Base-by-base conservation (phyloP, 2,329 filamentous ascomycete genomes). In the Neocucurbitaria cava region DNA sequence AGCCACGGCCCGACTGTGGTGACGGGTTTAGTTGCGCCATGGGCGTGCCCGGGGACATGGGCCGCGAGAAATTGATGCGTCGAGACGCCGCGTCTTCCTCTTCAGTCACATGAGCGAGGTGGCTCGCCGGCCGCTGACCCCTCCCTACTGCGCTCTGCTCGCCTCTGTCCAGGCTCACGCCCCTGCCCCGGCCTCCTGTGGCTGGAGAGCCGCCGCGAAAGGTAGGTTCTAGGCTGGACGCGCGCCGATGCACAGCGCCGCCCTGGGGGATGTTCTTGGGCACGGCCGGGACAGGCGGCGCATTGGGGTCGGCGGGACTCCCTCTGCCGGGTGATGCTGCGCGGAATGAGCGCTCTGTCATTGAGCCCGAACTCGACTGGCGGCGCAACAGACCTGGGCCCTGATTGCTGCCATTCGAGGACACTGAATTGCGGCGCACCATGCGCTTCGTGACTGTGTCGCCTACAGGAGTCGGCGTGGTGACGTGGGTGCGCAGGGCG, bases 361-460 rank as follows among this genome's bases (percentile, higher is more conserved):
- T 96, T 45, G 92, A 96, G 20, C 87, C 84, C 24, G 85, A 85
- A 76, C 93, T 88, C 83, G 56, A 93, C 78, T 47, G 74, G 58
- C 75, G 59, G 57, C 70, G 79, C 78, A 76, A 51, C 9, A 51
- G 52, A 5, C 58, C 48, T 2, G 58, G 75, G 55, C 72, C 71
- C 49, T 67, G 75, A 61, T 74, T 78, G 60, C 83, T 85, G 31
- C 81, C 82, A 43, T 85, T 80, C 4, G 91, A 94, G 1, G 90
- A 90, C 38, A 85, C 77, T 0, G 92, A 96, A 46, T 83, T 83
- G 74, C 92, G 87, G 65, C 91, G 86, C 56, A 86, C 75, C 71
- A 89, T 93, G 70, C 93, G 89, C 80, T 94, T 96, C 5, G 94
- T 96, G 76, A 96, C 89, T 40, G 96, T 86, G 70, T 92, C 87